Evolutionary conservation across 148 eudicot genomes (phyloP), one percentile per base, ranked within the genome.

Genomic region (Oxyria digyna): DNA sequence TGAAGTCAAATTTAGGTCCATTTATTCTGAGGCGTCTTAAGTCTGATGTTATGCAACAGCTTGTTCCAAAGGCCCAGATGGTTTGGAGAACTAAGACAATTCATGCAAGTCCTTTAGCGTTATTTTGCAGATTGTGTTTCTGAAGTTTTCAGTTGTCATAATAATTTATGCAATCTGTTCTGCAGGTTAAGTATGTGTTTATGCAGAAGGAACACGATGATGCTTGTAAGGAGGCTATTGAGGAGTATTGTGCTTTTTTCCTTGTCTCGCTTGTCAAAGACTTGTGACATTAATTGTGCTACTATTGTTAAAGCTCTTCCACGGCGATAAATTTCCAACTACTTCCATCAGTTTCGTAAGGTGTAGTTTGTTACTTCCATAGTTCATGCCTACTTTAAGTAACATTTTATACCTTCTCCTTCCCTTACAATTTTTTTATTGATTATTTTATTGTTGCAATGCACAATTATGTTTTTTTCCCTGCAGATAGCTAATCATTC

Each of bases 401-500:
- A 27, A 33, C n/a, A n/a, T n/a, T n/a, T n/a, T n/a, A n/a, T 69
- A 35, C 20, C 42, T 37, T 35, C 33, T 59, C n/a, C n/a, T 24
- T 54, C 4, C 62, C 65, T 29, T 59, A 4, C 18, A 59, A 31
- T 2, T 59, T 9, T 31, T 13, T 29, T 27, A 29, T 29, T 29
- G 65, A 27, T 59, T 59, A 14, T 59, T 38, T 29, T 59, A 46
- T 14, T 37, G 65, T 14, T 59, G 37, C 65, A 59, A 27, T 29
- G 27, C 14, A 4, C 31, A 59, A 59, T 6, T 59, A 6, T 52
- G 62, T 9, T 21, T 52, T 23, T 52, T 31, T 67, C n/a, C 70
- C 70, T 74, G 43, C 87, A 93, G 98, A 93, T 93, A 77, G 98
- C 98, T 63, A 93, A 93, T 81, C 98, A 93, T 78, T 95, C 96